Conservation (phyloP, 169 alveolate species). For the Besnoitia besnoiti region DNA sequence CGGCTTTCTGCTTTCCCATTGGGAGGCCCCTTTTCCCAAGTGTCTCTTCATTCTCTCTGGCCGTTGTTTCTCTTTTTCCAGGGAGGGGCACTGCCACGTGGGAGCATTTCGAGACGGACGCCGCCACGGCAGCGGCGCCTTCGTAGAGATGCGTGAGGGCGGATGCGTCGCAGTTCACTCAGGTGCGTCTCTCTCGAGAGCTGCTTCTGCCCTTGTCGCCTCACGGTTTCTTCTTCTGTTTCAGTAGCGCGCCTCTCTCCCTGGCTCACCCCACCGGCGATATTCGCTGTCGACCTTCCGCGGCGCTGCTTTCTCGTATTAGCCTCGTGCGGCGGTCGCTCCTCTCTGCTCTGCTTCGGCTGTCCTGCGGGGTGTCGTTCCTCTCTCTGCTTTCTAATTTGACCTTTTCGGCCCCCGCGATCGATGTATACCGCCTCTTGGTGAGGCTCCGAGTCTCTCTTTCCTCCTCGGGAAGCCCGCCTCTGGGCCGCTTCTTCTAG, state of each 20-base stretch:
- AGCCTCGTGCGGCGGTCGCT: background rate
- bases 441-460: no score
- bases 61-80: background rate
- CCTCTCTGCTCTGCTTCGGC: background rate
- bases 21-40: no score
- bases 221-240: background rate
- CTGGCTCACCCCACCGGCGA: background rate
- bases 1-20: background rate
- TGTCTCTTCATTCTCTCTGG: no score
- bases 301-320: background rate
- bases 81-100: conserved; percentile 35
- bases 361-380: background rate
- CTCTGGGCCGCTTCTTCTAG: no score
- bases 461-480: no score
- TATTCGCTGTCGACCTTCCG: background rate
- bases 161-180: conserved; percentile 3
- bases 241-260: background rate
- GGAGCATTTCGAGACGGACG: background rate
- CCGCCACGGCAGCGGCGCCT: conserved; percentile 33
- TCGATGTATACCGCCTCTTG: no score
- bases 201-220: background rate
- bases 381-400: background rate
- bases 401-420: no score
- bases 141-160: conserved; percentile 4
- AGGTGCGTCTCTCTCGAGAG: background rate